These are phyloP conservation scores for Dactylellina leptospora DNA, from an alignment of 2,329 filamentous ascomycete genomes.

Conservation along the genomic window DNA sequence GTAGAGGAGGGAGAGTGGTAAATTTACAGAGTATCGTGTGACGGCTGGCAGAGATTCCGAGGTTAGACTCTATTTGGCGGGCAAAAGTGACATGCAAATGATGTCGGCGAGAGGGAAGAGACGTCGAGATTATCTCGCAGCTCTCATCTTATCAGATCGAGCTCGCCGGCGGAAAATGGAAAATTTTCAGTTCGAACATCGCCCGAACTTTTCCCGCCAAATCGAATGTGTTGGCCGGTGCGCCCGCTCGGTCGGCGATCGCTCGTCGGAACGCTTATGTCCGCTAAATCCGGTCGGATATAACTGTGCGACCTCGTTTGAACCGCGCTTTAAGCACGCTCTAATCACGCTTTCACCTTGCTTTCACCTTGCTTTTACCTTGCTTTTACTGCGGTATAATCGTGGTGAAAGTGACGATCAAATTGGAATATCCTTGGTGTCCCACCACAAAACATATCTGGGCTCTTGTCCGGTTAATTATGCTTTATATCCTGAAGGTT, in stretches of 20 bases:
- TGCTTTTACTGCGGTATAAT: too few relatives aligned
- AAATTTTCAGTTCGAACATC: constrained; percentile 25
- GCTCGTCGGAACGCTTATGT: constrained; percentile 7
- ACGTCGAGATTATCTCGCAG: constrained; percentile 38
- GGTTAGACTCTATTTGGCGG: not conserved
- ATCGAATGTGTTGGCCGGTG: not conserved
- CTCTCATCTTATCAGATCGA: constrained; percentile 48
- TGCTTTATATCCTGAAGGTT: too few relatives aligned
- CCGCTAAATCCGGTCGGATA: constrained; percentile 14
- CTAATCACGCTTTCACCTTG: too few relatives aligned
- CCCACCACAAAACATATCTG: too few relatives aligned
- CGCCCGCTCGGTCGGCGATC: constrained; percentile 5
- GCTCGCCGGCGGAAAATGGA: constrained; percentile 14
- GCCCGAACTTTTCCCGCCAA: constrained; percentile 20
- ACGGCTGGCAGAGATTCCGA: constrained; percentile 14
- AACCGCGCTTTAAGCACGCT: too few relatives aligned
- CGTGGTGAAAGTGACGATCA: too few relatives aligned
- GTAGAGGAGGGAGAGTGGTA: not conserved
- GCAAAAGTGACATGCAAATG: constrained; percentile 13
- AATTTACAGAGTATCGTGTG: constrained; percentile 17
- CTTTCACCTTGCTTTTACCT: too few relatives aligned
- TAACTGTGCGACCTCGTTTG: too few relatives aligned
- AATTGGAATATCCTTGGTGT: too few relatives aligned
- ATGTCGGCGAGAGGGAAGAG: not conserved
- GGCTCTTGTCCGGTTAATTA: too few relatives aligned